Evolutionary conservation across 129 eudicot genomes (phyloP), one percentile per base, ranked within the genome.

Genomic region (Chrysanthemum lavandulifolium): DNA sequence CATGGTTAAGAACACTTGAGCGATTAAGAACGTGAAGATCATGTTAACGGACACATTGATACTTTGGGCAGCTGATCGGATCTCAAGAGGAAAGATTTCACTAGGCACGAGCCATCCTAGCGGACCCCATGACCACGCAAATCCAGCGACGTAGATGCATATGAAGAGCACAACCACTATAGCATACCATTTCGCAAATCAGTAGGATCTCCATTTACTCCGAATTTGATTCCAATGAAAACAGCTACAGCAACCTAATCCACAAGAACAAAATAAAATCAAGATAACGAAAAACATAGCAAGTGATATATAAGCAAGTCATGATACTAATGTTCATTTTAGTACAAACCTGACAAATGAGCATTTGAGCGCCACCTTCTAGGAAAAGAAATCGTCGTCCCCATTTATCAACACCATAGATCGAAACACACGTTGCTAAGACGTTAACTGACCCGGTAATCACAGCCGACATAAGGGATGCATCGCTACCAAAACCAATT

Each of bases 111-210:
- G 70, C 96, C 96, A 89, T 2, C 95, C 98, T 8, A 92, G 81
- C 8, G 98, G 98, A 0, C 98, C 98, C 98, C 98, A 92, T 7
- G 98, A 92, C 98, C 98, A 92, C 2, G 98, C 98, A 16, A 89
- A 92, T 21, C 90, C 96, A 0, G 98, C 85, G 0, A 92, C 98
- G 14, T 87, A 89, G 19, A 84, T 27, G 84, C 98, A 92, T 33
- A 92, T 92, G 78, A 92, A 87, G 33, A 89, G 80, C 49, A 92
- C 96, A 19, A 92, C 96, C 52, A 89, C 82, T 18, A 87, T 76
- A 19, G 98, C 98, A 31, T 89, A 92, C 95, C 89, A 85, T 61
- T 85, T 83, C 47, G 95, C 73, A 92, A 78, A 7, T 85, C 68
- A 1, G 68, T 84, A 0, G 87, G 82, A 1, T 75, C 54, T 4